Evolutionary conservation across 768 basidiomycete species (phyloP).

Genomic region (Piloderma croceum): DNA sequence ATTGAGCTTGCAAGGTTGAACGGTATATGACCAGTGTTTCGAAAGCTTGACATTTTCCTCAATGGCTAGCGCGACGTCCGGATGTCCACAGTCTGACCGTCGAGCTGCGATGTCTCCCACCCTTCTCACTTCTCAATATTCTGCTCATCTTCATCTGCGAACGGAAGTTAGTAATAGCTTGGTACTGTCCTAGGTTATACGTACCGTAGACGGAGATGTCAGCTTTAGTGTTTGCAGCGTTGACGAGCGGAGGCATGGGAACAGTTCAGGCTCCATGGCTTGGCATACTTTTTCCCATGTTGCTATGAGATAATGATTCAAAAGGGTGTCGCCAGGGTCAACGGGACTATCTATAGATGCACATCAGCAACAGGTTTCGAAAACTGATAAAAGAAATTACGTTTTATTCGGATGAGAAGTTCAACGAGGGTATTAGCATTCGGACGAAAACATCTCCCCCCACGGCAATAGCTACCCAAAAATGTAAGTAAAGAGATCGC

Average conservation of each 20-base stretch:
- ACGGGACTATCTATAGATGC: conserved; percentile 48
- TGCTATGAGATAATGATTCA: conserved; percentile 70
- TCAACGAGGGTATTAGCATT: conserved; percentile 72
- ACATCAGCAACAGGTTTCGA: neutral
- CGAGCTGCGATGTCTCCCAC: conserved; percentile 74
- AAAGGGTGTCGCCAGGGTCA: conserved; percentile 67
- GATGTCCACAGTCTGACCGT: conserved; percentile 72
- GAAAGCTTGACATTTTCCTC: conserved; percentile 88
- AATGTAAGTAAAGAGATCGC: neutral
- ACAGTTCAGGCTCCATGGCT: conserved; percentile 79
- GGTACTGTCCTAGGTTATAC: conserved; percentile 12
- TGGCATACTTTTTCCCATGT: conserved; percentile 91
- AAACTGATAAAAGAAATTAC: conserved; percentile 38
- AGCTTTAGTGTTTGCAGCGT: conserved; percentile 73
- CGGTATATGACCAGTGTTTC: conserved; percentile 82
- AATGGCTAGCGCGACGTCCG: conserved; percentile 72
- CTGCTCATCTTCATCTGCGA: conserved; percentile 49
- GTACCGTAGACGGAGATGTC: conserved; percentile 70
- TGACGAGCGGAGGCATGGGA: conserved; percentile 75
- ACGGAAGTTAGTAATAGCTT: conserved; percentile 1
- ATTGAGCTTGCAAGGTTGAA: conserved; percentile 57
- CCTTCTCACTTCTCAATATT: conserved; percentile 58
- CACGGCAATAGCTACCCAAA: conserved; percentile 69
- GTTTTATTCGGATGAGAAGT: conserved; percentile 71
- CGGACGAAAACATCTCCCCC: conserved; percentile 72